Base-by-base conservation (phyloP, 768 basidiomycete genomes). In the Kwoniella mangroviensis region DNA sequence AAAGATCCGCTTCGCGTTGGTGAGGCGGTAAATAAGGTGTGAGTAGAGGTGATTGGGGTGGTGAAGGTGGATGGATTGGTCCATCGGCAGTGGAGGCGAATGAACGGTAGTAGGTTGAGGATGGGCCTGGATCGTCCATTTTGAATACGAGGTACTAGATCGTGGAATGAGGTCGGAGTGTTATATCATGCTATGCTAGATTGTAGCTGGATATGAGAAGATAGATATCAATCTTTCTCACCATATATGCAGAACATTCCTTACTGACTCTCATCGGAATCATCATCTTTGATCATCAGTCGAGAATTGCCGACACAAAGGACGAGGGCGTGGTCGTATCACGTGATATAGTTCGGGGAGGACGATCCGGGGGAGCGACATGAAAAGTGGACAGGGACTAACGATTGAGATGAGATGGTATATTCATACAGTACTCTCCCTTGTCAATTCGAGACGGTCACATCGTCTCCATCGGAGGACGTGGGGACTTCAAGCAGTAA, bases 121-220 rank as follows among this genome's bases (percentile, higher is more conserved):
- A 76, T 15, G 81, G 79, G 3, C 81, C 81, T 17, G 79, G 74
- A 60, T 81, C 79, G 61, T 81, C 78, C 78, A 79, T 80, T 49
- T 58, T 28, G 2, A 28, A 28, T 28, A 28, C 28, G 28, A 28
- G 28, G 21, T 54, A n/a, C 53, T 54, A 54, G 24, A 45, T 19
- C 7, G 43, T 13, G 43, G 17, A 12, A 0, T 45, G 45, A 49
- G 45, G 15, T 49, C 19, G 45, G 45, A 49, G 34, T 34, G 34
- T 34, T 34, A 34, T 34, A 34, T 6, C 34, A 34, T 34, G 34
- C 6, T 34, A 34, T 34, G 34, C 34, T 34, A 7, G 34, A 7
- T 7, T 34, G 34, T 3, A 34, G 34, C 34, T 34, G 4, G 34
- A 1, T 34, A 34, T 34, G 34, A 1, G 34, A 34, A 34, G 34